Evolutionary conservation across 306 rosid genomes (phyloP), one percentile per base, ranked within the genome.

Genomic region (Rosa persica): DNA sequence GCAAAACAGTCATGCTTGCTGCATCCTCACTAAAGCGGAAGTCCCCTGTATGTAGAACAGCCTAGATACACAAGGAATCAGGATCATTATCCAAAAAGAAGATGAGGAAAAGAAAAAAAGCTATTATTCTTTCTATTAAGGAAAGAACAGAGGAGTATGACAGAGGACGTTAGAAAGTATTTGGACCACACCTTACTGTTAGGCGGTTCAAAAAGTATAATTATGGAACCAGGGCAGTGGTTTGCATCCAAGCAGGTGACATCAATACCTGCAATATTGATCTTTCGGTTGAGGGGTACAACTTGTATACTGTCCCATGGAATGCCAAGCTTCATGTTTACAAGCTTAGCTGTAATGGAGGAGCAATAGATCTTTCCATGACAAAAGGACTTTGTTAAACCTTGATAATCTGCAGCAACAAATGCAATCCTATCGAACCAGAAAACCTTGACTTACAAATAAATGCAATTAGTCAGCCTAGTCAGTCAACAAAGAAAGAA

Each of bases 201-300:
- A 5, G 97, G 95, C 73, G 97, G 98, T 83, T 94, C 93, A 85
- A 94, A 94, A 80, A 94, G 95, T 81, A 92, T 80, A 70, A 92
- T 86, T 80, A 94, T 78, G 42, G 97, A 88, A 85, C 98, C 98
- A 69, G 97, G 97, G 77, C 97, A 94, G 78, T 94, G 98, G 81
- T 92, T 94, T 85, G 98, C 98, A 86, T 94, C 98, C 89, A 92
- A 85, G 86, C 90, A 94, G 81, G 95, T 94, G 85, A 94, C 95
- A 57, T 83, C 87, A 80, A 88, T 68, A 66, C 97, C 97, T 7
- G 86, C 86, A 85, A 94, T 87, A 78, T 85, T 89, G 69, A 86
- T 79, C 82, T 82, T 92, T 84, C 90, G 87, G 84, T 92, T 80
- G 36, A 92, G 88, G 70, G 93, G 95, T 83, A 92, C 73, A 73